A percentile compares a stretch with the other conserved stretches of the same genome.
These are phyloP conservation scores for peach (Prunus persica) DNA, from an alignment of 306 rosid genomes.

Conservation along the genomic window Prunus_persica_NCBIv2 NC_034012.1:9601001-9601500, in stretches of 20 bases:
- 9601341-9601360: slow-evolving; percentile 2
- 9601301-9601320: slow-evolving; percentile 2
- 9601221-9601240: not conserved
- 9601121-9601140: not conserved
- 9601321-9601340: slow-evolving; percentile 10
- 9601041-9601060: not conserved
- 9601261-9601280: slow-evolving; percentile 5
- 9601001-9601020: not conserved
- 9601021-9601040: not conserved
- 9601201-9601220: not conserved
- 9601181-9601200: not conserved
- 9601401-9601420: not conserved
- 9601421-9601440: slow-evolving; percentile 1
- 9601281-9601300: not conserved
- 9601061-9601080: slow-evolving; percentile 9
- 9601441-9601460: not conserved
- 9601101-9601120: not conserved
- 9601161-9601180: slow-evolving; percentile 11
- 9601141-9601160: slow-evolving; percentile 4
- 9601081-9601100: slow-evolving; percentile 17
- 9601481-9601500: not conserved
- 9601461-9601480: not conserved
- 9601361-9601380: slow-evolving; percentile 11
- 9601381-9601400: not conserved
- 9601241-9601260: not conserved